These are phyloP conservation scores for Anisodus tanguticus DNA, from an alignment of 257 asterid species.

Conservation along the genomic window DNA sequence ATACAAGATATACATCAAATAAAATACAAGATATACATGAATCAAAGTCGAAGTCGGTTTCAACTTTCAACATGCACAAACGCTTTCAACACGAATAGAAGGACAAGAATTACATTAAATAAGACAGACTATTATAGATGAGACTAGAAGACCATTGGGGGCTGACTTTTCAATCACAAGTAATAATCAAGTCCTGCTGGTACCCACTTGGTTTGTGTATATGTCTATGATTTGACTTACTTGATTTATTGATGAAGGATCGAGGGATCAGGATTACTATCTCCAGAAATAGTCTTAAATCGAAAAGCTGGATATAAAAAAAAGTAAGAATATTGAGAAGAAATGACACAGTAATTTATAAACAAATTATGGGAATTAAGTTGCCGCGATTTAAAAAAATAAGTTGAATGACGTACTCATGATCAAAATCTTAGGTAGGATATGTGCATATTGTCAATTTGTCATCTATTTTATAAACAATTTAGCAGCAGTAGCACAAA, in stretches of 20 bases:
- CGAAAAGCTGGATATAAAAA: too few relatives aligned
- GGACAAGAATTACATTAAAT: neutral
- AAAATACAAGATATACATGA: neutral
- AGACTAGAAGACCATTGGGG: constrained; percentile 4
- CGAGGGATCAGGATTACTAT: too few relatives aligned
- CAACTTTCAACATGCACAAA: neutral
- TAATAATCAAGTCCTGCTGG: constrained; percentile 13
- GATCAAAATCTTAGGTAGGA: constrained; percentile 13
- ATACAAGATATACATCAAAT: neutral
- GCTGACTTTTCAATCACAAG: neutral
- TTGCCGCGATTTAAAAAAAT: neutral
- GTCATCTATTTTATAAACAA: neutral
- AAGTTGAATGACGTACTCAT: neutral
- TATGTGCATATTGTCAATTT: neutral
- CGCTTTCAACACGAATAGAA: neutral
- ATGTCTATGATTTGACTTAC: neutral
- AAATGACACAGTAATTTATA: neutral
- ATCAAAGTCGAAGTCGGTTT: neutral
- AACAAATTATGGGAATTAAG: neutral
- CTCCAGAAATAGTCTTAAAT: too few relatives aligned
- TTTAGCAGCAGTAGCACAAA: neutral
- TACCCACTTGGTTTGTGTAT: neutral
- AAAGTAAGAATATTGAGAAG: neutral
- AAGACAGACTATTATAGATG: neutral
- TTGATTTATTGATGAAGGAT: too few relatives aligned